Base-by-base conservation (phyloP, 2,329 filamentous ascomycete genomes). In the Paracoccidioides lutzii region DNA sequence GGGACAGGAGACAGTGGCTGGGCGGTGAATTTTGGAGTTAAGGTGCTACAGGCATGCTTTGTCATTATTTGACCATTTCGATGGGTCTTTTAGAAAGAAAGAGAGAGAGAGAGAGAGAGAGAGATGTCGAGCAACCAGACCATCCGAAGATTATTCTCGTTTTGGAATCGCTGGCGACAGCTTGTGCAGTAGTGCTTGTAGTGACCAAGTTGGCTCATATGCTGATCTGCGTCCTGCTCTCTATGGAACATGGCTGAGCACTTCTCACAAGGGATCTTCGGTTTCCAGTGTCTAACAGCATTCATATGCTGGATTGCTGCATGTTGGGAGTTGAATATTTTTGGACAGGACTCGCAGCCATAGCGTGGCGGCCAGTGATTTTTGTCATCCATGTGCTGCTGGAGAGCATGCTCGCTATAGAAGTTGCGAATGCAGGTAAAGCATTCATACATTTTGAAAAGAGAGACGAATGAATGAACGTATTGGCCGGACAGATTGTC, bases 21-120 rank as follows among this genome's bases (percentile, higher is more conserved):
- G 75, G 0, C 70, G 69, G 61, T 85, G 81, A 48, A 65, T 62
- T 4, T 68, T 68, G 0, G 80, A 83, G 32, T 76, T 77, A 2
- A 79, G 68, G 59, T 85, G 81, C 80, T 83, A 57, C 28, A 22
- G 10, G 35, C 5, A 45, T 33, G 38, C 15, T 55, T 41, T 22
- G 2, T 22, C 22, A 22, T 22, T 22, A 22, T 22, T 22, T 22
- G 22, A 22, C 22, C 22, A 22, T 22, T 22, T 22, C 22, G 22
- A 22, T 1, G 22, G 22, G 22, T 22, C 22, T 1, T 28, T 46
- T 14, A 15, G 53, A 8, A 28, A 45, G 32, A 42, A 14, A 7
- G 51, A 35, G 5, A 10, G 6, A 40, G 14, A 49, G n/a, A 8
- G 30, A 45, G 32, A 42, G n/a, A 7, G 51, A 35, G 5, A 10